Evolutionary conservation across 305 asterid genomes (phyloP), one percentile per base, ranked within the genome.

Genomic region (Petunia hybrid): DNA sequence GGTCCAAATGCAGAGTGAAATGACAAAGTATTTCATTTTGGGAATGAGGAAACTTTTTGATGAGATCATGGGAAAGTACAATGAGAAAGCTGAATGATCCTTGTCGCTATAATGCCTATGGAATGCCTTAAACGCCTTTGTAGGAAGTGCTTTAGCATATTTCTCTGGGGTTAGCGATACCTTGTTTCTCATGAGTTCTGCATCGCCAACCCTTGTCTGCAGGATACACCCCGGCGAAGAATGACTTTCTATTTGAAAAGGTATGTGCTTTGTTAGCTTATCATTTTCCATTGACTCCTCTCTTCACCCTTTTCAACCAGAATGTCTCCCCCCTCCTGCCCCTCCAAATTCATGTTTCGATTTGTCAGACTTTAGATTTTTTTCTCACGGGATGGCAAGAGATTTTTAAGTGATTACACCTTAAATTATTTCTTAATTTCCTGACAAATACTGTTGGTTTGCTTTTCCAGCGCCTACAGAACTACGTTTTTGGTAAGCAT

Each of bases 241-340:
- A 94, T 86, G 99, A 96, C 82, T 96, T 96, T 87, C 89, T 96
- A 86, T 96, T 96, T 88, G 99, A 96, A 84, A 96, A 94, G 98
- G 98, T 96, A 76, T 40, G 81, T 81, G 39, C 66, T 67, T 75
- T 59, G 78, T 64, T 51, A 60, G 14, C 39, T 77, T 69, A 6
- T 4, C 56, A 71, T 46, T 82, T 67, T 82, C 78, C 39, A 39
- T 68, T 22, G 40, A 56, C 36, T 57, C n/a, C 42, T 51, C 66
- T 66, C 43, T 5, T 71, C 67, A 12, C 53, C 45, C 1, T 67
- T 38, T 80, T 51, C 67, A 40, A 35, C 39, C 40, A 61, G 76
- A 9, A 9, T 2, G 66, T 65, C 59, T 65, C 40, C 76, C 51
- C 56, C 51, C 4, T 22, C 48, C 56, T 35, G 8, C 57, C 65